Percentiles rank a stretch among this genome's conserved stretches.
phyloP scores from a whole-genome alignment of 768 basidiomycete species.

The Galerina marginata region DNA sequence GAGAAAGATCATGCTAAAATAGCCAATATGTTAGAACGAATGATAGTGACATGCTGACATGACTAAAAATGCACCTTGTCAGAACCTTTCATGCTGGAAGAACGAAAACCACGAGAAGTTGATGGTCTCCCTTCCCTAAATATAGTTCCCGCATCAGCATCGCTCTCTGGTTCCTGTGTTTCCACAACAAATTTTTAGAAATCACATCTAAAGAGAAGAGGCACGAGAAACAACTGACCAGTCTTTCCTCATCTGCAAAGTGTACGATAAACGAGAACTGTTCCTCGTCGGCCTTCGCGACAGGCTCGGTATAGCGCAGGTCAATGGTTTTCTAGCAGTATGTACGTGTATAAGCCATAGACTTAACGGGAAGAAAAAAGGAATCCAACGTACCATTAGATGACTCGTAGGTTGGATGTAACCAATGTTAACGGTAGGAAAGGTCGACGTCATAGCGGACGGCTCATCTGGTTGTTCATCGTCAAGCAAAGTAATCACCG shows the following conservation, averaged over 20 bases:
- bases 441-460: background rate
- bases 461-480: background rate
- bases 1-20: background rate
- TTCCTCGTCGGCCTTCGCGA: slow-evolving; percentile 1
- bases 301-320: background rate
- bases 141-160: too few relatives aligned
- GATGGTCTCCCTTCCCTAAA: too few relatives aligned
- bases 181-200: too few relatives aligned
- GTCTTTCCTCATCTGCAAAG: background rate
- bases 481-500: too few relatives aligned
- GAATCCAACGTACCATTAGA: background rate
- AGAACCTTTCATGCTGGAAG: background rate
- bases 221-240: background rate
- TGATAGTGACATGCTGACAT: background rate
- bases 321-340: background rate
- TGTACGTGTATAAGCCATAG: background rate
- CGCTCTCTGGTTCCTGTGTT: too few relatives aligned
- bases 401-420: background rate
- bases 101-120: too few relatives aligned
- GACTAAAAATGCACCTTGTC: background rate
- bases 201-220: too few relatives aligned
- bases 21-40: background rate
- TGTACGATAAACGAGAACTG: background rate
- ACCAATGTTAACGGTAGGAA: background rate
- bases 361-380: background rate